phyloP scores from a whole-genome alignment of 768 basidiomycete species.

The Mycena leptocephala region DNA sequence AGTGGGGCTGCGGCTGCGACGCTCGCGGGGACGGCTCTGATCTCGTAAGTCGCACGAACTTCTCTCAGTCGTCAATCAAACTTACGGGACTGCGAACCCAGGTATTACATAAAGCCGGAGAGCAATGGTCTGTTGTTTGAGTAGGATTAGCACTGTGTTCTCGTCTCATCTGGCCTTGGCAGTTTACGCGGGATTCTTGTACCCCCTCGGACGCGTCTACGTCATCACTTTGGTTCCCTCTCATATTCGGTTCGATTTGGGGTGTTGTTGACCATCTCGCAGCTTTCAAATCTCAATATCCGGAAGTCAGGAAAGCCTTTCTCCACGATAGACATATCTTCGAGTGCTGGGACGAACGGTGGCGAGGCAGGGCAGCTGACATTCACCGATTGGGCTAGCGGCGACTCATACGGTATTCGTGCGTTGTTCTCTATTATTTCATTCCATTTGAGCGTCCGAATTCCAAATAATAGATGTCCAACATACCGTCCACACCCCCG shows the following conservation, averaged over 20 bases:
- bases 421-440: not conserved
- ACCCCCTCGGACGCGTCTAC: not conserved
- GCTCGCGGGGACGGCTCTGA: not conserved
- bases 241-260: not conserved
- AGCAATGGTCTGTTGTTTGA: not conserved
- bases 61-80: not conserved
- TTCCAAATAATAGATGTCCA: no score
- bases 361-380: not conserved
- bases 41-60: not conserved
- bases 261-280: not conserved
- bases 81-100: not conserved
- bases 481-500: not conserved
- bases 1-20: no score
- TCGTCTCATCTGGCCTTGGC: not conserved
- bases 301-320: not conserved
- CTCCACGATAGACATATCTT: not conserved
- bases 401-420: not conserved
- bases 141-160: not conserved
- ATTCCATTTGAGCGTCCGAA: not conserved
- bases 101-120: not conserved
- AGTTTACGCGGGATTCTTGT: not conserved
- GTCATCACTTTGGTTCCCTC: conserved; percentile 1
- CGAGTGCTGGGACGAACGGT: not conserved
- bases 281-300: conserved; percentile 8
- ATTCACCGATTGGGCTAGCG: not conserved